Conservation (phyloP, 192 early-diverging fungal species). For the Funneliformis geosporum region DNA sequence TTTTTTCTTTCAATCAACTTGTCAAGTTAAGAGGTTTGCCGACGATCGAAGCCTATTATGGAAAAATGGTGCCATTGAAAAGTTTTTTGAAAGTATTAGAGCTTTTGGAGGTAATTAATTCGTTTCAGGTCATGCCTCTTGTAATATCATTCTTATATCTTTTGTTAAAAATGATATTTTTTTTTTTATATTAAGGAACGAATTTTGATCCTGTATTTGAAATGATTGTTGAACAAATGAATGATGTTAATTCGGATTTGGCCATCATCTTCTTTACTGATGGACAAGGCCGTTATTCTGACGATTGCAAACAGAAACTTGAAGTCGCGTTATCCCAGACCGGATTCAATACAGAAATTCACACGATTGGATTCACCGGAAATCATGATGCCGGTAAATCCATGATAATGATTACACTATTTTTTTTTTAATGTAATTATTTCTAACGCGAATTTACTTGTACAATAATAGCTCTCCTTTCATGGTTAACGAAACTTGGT, state of each 20-base stretch:
- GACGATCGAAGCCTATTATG: slow-evolving; percentile 26
- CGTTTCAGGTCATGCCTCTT: not conserved
- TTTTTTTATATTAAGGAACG: slow-evolving; percentile 36
- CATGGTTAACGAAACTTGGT: slow-evolving; percentile 45
- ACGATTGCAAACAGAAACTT: not conserved
- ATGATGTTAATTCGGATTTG: slow-evolving; percentile 28
- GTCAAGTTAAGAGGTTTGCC: slow-evolving; percentile 33
- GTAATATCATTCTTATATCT: not conserved
- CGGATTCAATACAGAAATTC: slow-evolving; percentile 31
- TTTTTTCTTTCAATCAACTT: slow-evolving; percentile 34
- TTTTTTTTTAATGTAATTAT: not conserved
- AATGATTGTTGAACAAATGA: slow-evolving; percentile 17
- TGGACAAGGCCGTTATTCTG: slow-evolving; percentile 27
- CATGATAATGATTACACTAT: not conserved
- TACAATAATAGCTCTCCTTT: slow-evolving; percentile 31
- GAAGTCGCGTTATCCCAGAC: not conserved
- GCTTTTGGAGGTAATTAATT: slow-evolving; percentile 39
- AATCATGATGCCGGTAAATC: slow-evolving; percentile 40
- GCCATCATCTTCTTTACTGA: slow-evolving; percentile 49
- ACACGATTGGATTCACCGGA: slow-evolving; percentile 44
- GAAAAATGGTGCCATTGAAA: slow-evolving; percentile 21
- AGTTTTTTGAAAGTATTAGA: slow-evolving; percentile 31
- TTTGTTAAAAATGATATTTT: not conserved
- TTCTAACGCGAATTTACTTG: not conserved
- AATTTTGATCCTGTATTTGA: slow-evolving; percentile 39